Evolutionary conservation across 805 yeast species (phyloP), one percentile per base, ranked within the genome.

Genomic region (Danielia oregonensis): DNA sequence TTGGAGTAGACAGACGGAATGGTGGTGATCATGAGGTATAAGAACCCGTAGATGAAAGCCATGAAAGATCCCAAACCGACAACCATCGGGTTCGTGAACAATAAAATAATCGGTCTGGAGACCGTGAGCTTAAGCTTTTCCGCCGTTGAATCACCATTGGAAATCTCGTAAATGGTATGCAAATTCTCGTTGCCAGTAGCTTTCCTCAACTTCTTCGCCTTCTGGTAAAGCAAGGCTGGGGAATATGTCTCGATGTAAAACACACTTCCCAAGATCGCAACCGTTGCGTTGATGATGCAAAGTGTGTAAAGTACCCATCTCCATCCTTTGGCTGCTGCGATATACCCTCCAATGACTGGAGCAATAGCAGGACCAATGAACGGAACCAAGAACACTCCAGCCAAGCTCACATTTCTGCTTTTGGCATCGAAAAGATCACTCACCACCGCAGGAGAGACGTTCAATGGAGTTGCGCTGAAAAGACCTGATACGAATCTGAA

Each of bases 21-120:
- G 2, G 69, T 58, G 7, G 62, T 62, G 29, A 65, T 54, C 68
- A 65, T 61, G 37, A 64, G 43, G 42, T 65, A 65, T 59, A 65
- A 53, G 38, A 64, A 62, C n/a, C 68, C 68, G 38, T 65, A 64
- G 8, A 59, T 55, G 43, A 65, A 60, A 2, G 69, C 69, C 67
- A 65, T 60, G 42, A 61, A 65, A 10, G 66, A 54, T 1, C 70
- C 69, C 35, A 65, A 51, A 0, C 69, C 69, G 24, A 61, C 44
- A 10, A 65, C 51, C 62, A 65, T 61, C 2, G 69, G 68, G 38
- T 65, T 61, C 13, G 57, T 51, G 37, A 49, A 46, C 8, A 65
- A 48, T 16, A 64, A 51, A 17, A 55, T 53, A 14, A 65, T 24
- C 4, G 70, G 70, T 26, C 69, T 44, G 13, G 53, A 42, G 41